Conservation (phyloP, 208 protist genomes). For the Porcisia hertigi region DNA sequence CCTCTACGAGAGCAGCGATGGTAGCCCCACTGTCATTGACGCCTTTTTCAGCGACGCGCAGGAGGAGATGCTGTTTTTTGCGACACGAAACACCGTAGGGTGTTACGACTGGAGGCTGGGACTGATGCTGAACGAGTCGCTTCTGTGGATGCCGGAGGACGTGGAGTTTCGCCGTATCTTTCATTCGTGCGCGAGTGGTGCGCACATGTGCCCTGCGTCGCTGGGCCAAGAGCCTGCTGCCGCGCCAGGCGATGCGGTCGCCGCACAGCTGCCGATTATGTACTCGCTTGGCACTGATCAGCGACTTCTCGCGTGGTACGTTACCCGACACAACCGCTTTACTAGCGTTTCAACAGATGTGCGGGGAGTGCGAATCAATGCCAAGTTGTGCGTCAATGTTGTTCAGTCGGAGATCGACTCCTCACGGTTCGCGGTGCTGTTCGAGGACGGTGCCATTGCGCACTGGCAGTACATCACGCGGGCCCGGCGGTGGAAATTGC, state of each 20-base stretch:
- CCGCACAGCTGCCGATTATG: constrained; percentile 50
- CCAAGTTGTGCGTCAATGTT: constrained; percentile 63
- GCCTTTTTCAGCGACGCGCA: constrained; percentile 80
- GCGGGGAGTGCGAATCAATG: constrained; percentile 63
- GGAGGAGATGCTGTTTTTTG: constrained; percentile 78
- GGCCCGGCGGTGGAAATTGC: constrained; percentile 54
- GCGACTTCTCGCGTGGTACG: constrained; percentile 76
- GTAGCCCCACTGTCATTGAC: constrained; percentile 68
- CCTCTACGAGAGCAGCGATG: constrained; percentile 69
- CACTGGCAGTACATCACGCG: constrained; percentile 64
- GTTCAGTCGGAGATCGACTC: constrained; percentile 55
- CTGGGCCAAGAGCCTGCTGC: neutral
- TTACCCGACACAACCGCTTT: constrained; percentile 44
- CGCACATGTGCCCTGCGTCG: neutral
- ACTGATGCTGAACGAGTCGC: constrained; percentile 73
- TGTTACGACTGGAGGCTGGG: constrained; percentile 80
- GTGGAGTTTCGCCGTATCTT: constrained; percentile 82
- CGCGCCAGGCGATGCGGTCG: neutral
- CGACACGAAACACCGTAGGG: constrained; percentile 60
- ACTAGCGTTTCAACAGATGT: constrained; percentile 62
- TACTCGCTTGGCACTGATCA: constrained; percentile 82
- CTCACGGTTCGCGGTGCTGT: constrained; percentile 70
- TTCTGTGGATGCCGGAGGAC: constrained; percentile 63
- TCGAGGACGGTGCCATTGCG: constrained; percentile 73
- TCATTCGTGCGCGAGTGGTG: constrained; percentile 42